Base-by-base conservation (phyloP, 169 alveolate species). In the Cystoisospora suis region DNA sequence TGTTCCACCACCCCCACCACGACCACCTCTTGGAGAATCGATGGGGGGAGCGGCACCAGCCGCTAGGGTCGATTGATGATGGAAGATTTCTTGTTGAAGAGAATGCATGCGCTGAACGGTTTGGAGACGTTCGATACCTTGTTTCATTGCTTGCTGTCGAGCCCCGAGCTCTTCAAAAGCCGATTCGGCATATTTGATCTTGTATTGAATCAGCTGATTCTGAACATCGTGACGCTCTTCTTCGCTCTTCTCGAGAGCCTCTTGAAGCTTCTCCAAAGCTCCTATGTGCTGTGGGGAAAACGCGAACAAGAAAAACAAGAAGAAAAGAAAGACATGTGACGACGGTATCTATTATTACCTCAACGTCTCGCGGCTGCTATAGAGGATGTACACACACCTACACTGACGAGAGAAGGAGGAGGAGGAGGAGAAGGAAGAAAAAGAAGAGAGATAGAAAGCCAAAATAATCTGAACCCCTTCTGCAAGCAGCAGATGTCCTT, bases 131-230 rank as follows among this genome's bases (percentile, higher is more conserved):
- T 72, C 58, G 17, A 72, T 2, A 53, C 83, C 83, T 17, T 72
- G 72, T 36, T 81, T 72, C 72, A 81, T 36, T 20, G 75, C 75
- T 34, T 47, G 70, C 75, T 81, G 88, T 3, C 88, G 88, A 29
- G 88, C 75, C 5, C 75, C 88, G 34, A 81, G 75, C 61, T 81
- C 88, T 23, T 81, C 88, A 36, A 49, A 81, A 2, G 88, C 88
- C n/a, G 70, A 32, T 49, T 81, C 88, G 9, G 88, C 88, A 53
- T 81, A 81, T n/a, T 81, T 81, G 46, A 81, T 81, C 32, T 81
- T 81, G 61, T 49, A 49, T 47, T 81, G 72, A 23, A 81, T 81
- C 53, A 81, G 49, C 88, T 81, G 77, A 5, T 49, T 3, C 75
- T 81, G 88, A 34, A 81, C 32, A 47, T 47, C 70, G n/a, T 81